A percentile compares a stretch with the other conserved stretches of the same genome.
These are phyloP conservation scores for Eragrostis tef DNA, from an alignment of 202 grass and related monocot genomes.

Conservation along the genomic window DNA sequence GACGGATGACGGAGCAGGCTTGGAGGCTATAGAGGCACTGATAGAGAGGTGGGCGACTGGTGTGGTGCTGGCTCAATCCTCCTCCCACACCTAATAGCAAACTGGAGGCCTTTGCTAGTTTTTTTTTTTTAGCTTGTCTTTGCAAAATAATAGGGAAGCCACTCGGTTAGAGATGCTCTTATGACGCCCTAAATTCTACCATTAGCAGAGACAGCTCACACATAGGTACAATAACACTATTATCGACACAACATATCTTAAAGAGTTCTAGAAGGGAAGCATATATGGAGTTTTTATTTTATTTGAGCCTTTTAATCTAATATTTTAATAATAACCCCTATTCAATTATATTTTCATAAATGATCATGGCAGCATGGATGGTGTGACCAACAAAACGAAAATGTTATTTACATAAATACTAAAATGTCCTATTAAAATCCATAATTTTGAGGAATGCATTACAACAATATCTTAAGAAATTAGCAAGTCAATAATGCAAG, in stretches of 20 bases:
- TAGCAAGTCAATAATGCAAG: neutral
- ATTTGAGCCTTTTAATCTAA: neutral
- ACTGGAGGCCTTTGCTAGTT: no score
- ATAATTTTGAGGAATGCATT: neutral
- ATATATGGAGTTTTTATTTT: neutral
- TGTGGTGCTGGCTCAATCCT: no score
- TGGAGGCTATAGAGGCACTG: no score
- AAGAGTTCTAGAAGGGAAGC: neutral
- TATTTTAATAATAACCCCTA: neutral
- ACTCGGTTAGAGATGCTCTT: no score
- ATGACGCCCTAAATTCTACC: neutral
- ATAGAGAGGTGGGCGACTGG: no score
- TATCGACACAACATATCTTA: neutral
- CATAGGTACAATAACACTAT: neutral
- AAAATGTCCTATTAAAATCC: neutral
- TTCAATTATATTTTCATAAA: neutral
- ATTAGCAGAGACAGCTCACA: neutral
- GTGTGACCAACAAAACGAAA: neutral
- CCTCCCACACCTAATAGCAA: no score
- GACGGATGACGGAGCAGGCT: no score
- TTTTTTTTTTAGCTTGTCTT: no score
- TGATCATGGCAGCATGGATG: neutral
- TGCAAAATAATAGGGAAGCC: no score
- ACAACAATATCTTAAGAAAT: neutral
- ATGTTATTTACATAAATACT: neutral